phyloP scores from a whole-genome alignment of 2,329 filamentous ascomycete species.

The Anisogramma anomala region DNA sequence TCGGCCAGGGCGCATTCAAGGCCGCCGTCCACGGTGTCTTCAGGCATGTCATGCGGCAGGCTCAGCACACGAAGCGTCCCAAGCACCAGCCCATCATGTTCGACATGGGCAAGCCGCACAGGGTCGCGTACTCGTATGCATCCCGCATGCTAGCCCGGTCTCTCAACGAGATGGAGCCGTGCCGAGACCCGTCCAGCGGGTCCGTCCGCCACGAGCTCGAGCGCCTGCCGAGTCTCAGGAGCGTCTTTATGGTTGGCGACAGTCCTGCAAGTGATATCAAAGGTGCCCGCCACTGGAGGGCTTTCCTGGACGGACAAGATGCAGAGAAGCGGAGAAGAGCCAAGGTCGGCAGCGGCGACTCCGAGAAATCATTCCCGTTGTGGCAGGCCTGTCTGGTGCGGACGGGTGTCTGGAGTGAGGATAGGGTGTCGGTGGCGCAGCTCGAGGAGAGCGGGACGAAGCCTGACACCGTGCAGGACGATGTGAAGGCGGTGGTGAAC shows the following conservation, averaged over 20 bases:
- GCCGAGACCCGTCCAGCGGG: too few relatives aligned
- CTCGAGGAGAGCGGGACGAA: background rate
- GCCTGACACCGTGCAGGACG: conserved; percentile 40
- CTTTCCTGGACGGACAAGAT: conserved; percentile 19
- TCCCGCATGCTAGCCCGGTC: conserved; percentile 59
- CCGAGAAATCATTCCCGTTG: too few relatives aligned
- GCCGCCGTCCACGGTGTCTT: conserved; percentile 50
- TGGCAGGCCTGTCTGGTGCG: conserved; percentile 70
- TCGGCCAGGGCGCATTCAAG: conserved; percentile 86
- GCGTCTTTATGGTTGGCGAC: conserved; percentile 90
- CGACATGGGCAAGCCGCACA: conserved; percentile 65
- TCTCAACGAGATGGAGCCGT: conserved; percentile 9
- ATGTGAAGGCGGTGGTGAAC: conserved; percentile 65
- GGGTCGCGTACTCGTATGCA: conserved; percentile 70
- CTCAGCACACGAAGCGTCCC: conserved; percentile 26
- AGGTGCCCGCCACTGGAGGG: conserved; percentile 68
- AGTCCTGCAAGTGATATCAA: conserved; percentile 83
- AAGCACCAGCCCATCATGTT: background rate
- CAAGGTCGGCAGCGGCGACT: too few relatives aligned
- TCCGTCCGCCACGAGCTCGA: background rate
- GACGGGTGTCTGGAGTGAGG: conserved; percentile 59
- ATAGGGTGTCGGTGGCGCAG: background rate
- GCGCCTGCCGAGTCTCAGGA: conserved; percentile 36
- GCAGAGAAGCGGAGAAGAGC: conserved; percentile 36
- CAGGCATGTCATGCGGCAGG: conserved; percentile 37